phyloP scores from a whole-genome alignment of 2,329 filamentous ascomycete genomes.

The Byssochlamys sp. region DNA sequence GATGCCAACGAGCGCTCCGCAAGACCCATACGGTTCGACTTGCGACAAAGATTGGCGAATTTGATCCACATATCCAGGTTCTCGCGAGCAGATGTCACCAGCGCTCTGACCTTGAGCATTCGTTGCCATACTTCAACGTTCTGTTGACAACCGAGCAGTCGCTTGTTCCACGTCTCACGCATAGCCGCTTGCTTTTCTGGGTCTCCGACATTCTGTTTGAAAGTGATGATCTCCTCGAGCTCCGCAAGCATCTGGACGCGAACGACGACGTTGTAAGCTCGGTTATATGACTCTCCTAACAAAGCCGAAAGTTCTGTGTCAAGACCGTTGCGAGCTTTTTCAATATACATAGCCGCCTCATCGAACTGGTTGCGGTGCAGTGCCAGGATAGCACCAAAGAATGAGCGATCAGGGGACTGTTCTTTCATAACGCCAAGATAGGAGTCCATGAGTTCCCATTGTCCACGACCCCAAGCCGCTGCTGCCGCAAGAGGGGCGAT shows the following conservation, averaged over 20 bases:
- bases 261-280: conserved; percentile 95
- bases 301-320: conserved; percentile 92
- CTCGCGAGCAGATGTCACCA: conserved; percentile 84
- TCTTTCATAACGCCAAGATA: conserved; percentile 94
- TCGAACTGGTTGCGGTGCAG: conserved; percentile 93
- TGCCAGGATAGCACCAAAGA: conserved; percentile 91
- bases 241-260: conserved; percentile 98
- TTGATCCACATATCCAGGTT: conserved; percentile 99
- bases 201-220: conserved; percentile 78
- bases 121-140: conserved; percentile 98
- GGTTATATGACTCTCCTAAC: conserved; percentile 95
- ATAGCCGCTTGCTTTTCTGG: conserved; percentile 81
- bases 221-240: conserved; percentile 92
- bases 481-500: conserved; percentile 92
- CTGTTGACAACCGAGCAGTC: conserved; percentile 85
- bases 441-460: conserved; percentile 97
- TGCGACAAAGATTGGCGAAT: conserved; percentile 94
- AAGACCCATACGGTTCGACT: conserved; percentile 85
- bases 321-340: conserved; percentile 81
- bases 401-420: conserved; percentile 84
- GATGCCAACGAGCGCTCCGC: conserved; percentile 91
- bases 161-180: conserved; percentile 89
- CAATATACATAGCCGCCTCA: conserved; percentile 78
- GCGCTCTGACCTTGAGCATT: conserved; percentile 85
- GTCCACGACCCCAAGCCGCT: conserved; percentile 88